Conservation (phyloP, 305 asterid genomes). For the Rubia balearica region DNA sequence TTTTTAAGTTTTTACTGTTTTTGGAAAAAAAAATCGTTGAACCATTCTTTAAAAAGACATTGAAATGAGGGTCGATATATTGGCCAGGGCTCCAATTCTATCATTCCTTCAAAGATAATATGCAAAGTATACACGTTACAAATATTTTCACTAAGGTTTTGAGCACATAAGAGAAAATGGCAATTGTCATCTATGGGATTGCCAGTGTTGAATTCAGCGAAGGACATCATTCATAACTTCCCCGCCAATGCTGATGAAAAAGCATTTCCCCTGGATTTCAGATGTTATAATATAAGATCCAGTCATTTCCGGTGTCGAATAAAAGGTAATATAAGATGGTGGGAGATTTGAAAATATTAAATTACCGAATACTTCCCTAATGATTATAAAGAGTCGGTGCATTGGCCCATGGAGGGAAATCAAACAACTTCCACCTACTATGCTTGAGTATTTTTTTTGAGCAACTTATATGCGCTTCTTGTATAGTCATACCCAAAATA, state of each 20-base stretch:
- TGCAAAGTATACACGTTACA: conserved; percentile 32
- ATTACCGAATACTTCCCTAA: no score
- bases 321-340: conserved; percentile 43
- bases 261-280: conserved; percentile 65
- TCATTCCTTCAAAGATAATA: conserved; percentile 34
- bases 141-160: conserved; percentile 32
- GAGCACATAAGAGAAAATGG: conserved; percentile 48
- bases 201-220: conserved; percentile 69
- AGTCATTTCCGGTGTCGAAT: conserved; percentile 58
- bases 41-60: no score
- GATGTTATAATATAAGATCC: conserved; percentile 76
- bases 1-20: no score
- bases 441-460: no score
- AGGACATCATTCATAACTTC: conserved; percentile 60
- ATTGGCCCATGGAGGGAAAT: no score
- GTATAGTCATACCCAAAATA: no score
- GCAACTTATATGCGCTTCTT: conserved; percentile 30
- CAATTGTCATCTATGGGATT: conserved; percentile 67
- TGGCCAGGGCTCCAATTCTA: conserved; percentile 30
- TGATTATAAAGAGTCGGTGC: no score
- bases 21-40: no score
- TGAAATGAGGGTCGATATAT: background rate
- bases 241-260: conserved; percentile 64
- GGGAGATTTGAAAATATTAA: no score
- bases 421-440: no score